These are phyloP conservation scores for Phytophthora pistaciae DNA, from an alignment of 352 stramenopile species.

Conservation along the genomic window DNA sequence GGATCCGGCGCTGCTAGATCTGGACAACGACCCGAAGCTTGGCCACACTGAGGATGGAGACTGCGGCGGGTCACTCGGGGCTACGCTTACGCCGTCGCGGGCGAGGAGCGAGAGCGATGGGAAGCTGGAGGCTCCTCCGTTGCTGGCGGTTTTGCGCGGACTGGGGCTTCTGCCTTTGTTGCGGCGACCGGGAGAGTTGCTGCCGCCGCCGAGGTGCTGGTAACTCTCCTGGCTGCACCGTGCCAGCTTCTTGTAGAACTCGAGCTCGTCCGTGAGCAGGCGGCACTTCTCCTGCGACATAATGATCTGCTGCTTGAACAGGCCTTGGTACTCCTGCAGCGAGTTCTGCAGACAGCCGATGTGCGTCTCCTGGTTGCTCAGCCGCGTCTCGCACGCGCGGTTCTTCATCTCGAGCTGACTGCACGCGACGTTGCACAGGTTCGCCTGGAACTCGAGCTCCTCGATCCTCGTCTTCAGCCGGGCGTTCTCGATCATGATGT, in stretches of 20 bases:
- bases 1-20: constrained; percentile 13
- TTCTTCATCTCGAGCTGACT: constrained; percentile 81
- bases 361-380: constrained; percentile 82
- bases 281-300: constrained; percentile 85
- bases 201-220: constrained; percentile 30
- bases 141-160: constrained; percentile 28
- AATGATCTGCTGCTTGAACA: constrained; percentile 87
- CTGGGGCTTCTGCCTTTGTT: constrained; percentile 38
- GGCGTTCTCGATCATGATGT: constrained; percentile 73
- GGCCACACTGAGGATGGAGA: constrained; percentile 20
- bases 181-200: constrained; percentile 29
- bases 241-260: constrained; percentile 87
- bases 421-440: constrained; percentile 62
- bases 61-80: constrained; percentile 2
- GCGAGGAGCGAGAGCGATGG: constrained; percentile 11
- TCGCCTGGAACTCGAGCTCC: constrained; percentile 76
- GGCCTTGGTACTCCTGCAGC: constrained; percentile 79
- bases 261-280: constrained; percentile 77
- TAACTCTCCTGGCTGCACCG: constrained; percentile 57
- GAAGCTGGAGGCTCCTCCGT: constrained; percentile 5
- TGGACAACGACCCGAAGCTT: constrained; percentile 21
- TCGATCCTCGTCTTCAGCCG: constrained; percentile 78
- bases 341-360: constrained; percentile 80
- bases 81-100: neutral
- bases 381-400: constrained; percentile 64